Conservation (phyloP, 805 yeast species). For the Metschnikowia amazonensis region DNA sequence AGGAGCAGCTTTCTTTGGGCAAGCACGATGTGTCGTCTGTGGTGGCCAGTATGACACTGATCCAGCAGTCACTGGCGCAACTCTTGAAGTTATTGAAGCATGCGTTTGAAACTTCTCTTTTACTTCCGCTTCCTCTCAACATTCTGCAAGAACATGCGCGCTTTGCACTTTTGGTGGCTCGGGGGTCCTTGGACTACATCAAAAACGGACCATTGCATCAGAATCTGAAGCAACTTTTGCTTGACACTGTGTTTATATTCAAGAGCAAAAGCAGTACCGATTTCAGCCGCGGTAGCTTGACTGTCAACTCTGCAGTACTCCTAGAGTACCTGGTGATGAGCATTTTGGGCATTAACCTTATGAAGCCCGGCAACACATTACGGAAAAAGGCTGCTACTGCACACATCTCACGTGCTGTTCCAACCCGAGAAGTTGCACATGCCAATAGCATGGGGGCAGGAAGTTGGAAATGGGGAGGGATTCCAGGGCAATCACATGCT, state of each 20-base stretch:
- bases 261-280: conserved; percentile 49
- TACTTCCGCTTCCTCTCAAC: conserved; percentile 63
- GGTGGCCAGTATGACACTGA: conserved; percentile 56
- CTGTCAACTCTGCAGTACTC: conserved; percentile 51
- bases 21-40: conserved; percentile 27
- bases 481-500: background rate
- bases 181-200: conserved; percentile 76
- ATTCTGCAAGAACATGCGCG: conserved; percentile 60
- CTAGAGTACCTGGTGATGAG: conserved; percentile 59
- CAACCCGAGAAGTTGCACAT: background rate
- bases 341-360: conserved; percentile 51
- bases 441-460: background rate
- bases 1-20: conserved; percentile 36
- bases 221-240: conserved; percentile 58
- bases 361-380: conserved; percentile 15
- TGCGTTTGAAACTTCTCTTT: conserved; percentile 35
- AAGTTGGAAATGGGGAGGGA: background rate
- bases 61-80: conserved; percentile 66
- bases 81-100: conserved; percentile 50
- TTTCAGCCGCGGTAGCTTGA: conserved; percentile 54
- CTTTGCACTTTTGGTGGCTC: conserved; percentile 61
- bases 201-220: conserved; percentile 78
- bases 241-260: conserved; percentile 47
- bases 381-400: conserved; percentile 9
- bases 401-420: background rate